Base-by-base conservation (phyloP, 768 basidiomycete genomes). In the Pulveroboletus sp. region DNA sequence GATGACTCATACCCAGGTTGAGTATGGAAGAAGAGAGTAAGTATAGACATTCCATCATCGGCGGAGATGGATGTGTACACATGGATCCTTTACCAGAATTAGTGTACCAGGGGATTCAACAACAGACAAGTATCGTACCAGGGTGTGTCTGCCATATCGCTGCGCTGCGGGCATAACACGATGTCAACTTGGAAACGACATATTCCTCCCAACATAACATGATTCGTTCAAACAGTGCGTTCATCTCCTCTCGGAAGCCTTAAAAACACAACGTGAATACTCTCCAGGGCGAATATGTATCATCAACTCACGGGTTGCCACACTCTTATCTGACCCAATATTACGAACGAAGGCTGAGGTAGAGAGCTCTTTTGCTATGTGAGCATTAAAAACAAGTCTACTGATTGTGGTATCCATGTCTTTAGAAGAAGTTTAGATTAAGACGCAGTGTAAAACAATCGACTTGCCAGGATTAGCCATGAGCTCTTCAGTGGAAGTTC, bases 151-250 rank as follows among this genome's bases (percentile, higher is more conserved):
- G 49, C 46, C 49, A 33, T 41, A 17, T 39, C 6, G 10, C 53
- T 38, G 49, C 30, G 21, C 47, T 57, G 32, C 40, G 45, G 41
- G 26, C 37, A 38, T 68, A 69, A 51, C 49, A 49, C 10, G 58
- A 51, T 18, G 63, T 54, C 31, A 50, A 26, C 49, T 53, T 54
- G 42, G 63, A 60, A 30, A 81, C 67, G n/a, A 69, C 70, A 43
- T 69, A 56, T 28, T 72, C 64, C 58, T 75, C 73, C 87, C 87
- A 87, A 40, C 69, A 71, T 50, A 74, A 68, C 51, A 83, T 67
- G 10, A 79, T 73, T 24, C 62, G 69, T 40, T 75, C 65, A 53
- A 79, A 75, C 6, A 84, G 58, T 2, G 58, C 60, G 27, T 63
- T 55, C 37, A 76, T 63, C 33, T 72, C 67, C 32, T 67, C 60